These are phyloP conservation scores for Halophytophthora polymorphica DNA, from an alignment of 352 stramenopile species.

Conservation along the genomic window DNA sequence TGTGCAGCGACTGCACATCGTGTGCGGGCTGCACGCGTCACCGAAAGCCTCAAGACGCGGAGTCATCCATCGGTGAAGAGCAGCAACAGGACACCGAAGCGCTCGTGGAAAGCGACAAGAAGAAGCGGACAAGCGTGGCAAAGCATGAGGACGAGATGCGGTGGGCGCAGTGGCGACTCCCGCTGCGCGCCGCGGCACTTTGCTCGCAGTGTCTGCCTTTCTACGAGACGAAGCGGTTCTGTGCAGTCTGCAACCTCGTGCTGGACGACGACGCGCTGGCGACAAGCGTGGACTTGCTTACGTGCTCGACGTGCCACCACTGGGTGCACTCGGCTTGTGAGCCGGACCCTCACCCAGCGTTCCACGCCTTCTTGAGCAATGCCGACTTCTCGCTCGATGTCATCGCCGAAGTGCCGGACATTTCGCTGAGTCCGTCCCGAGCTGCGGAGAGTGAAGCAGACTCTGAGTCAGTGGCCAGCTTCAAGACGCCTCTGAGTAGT, in stretches of 20 bases:
- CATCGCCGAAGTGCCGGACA: constrained; percentile 23
- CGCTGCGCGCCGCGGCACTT: constrained; percentile 56
- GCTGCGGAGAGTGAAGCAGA: constrained; percentile 7
- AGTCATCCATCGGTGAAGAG: neutral
- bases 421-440: constrained; percentile 5
- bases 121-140: neutral
- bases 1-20: constrained; percentile 58
- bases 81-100: neutral
- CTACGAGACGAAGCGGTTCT: constrained; percentile 74
- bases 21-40: constrained; percentile 56
- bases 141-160: neutral
- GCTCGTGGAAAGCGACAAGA: neutral
- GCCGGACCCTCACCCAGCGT: constrained; percentile 58
- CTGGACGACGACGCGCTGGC: constrained; percentile 42
- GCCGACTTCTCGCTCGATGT: constrained; percentile 58
- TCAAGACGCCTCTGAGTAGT: constrained; percentile 16
- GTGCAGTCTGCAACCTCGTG: constrained; percentile 56
- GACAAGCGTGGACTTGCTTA: constrained; percentile 51
- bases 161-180: constrained; percentile 78
- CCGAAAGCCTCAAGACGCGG: constrained; percentile 1
- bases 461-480: constrained; percentile 10
- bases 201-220: constrained; percentile 58
- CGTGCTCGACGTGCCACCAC: constrained; percentile 72
- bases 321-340: constrained; percentile 84
- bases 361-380: constrained; percentile 30